Evolutionary conservation across 768 basidiomycete genomes (phyloP).

Genomic region (Termitomyces heimii): DNA sequence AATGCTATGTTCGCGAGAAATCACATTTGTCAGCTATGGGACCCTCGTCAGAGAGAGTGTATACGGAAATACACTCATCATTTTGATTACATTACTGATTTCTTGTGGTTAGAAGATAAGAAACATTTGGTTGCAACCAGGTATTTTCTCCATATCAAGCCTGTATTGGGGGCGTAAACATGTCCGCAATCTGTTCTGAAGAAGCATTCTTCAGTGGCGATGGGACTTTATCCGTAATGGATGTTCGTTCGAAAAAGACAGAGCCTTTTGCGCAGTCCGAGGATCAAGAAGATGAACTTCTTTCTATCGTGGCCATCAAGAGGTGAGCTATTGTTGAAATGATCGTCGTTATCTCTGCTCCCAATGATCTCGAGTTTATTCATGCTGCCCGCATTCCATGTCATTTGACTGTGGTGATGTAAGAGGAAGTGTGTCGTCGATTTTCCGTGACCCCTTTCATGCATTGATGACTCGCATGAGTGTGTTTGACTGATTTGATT

Average conservation of each 20-base stretch:
- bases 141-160: constrained; percentile 29
- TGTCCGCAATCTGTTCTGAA: neutral
- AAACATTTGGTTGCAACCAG: constrained; percentile 85
- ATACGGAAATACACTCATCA: constrained; percentile 77
- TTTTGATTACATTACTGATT: constrained; percentile 92
- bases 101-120: constrained; percentile 80
- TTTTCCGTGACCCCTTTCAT: neutral
- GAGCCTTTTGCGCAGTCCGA: constrained; percentile 84
- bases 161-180: neutral
- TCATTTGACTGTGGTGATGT: neutral
- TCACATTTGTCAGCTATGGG: constrained; percentile 70
- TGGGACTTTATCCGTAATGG: constrained; percentile 89
- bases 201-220: constrained; percentile 59
- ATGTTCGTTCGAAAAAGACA: constrained; percentile 76
- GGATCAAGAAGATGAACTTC: constrained; percentile 92
- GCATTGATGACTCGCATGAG: neutral
- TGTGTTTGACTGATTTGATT: constrained; percentile 8
- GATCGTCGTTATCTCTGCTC: constrained; percentile 4
- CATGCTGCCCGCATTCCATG: too few relatives aligned
- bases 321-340: constrained; percentile 29
- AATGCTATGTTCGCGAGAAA: neutral
- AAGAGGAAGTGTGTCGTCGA: neutral
- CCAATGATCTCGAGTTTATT: neutral
- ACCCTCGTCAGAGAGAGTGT: constrained; percentile 63
- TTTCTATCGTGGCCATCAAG: constrained; percentile 83